phyloP scores from a whole-genome alignment of 2,329 filamentous ascomycete genomes.

The Monosporascus sp. region DNA sequence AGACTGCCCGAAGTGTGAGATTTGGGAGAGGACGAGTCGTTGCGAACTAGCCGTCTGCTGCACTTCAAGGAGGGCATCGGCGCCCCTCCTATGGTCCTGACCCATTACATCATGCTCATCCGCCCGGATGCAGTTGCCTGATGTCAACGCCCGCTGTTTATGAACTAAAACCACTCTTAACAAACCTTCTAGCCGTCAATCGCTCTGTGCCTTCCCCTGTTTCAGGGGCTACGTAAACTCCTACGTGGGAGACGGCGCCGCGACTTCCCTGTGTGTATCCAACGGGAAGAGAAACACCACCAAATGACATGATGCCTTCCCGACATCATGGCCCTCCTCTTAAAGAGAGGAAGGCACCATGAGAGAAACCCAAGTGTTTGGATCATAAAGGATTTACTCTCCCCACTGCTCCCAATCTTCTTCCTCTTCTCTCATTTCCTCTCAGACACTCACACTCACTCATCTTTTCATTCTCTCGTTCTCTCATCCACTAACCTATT shows the following conservation, averaged over 20 bases:
- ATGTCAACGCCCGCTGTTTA: not conserved
- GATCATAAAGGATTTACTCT: constrained; percentile 11
- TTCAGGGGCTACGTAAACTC: not conserved
- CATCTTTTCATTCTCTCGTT: constrained; percentile 3
- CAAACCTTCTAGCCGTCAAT: not conserved
- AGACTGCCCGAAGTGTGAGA: too few species aligned
- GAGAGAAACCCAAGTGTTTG: constrained; percentile 7
- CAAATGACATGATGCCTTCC: not conserved
- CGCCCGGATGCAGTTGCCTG: too few species aligned
- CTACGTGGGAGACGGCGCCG: too few species aligned
- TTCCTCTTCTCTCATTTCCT: constrained; percentile 4
- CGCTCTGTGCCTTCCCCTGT: not conserved
- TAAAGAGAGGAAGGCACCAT: not conserved
- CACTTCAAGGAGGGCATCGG: too few species aligned
- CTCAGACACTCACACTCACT: not conserved
- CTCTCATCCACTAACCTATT: constrained; percentile 6
- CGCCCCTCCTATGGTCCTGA: not conserved
- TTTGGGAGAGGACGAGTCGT: too few species aligned
- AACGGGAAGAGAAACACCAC: not conserved
- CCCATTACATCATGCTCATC: not conserved
- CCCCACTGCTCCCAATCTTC: constrained; percentile 3
- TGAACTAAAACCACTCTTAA: not conserved
- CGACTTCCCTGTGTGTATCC: not conserved
- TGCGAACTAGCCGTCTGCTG: too few species aligned
- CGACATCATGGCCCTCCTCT: not conserved